These are phyloP conservation scores for Penicillium turbatum DNA, from an alignment of 495 filamentous ascomycete species.

Conservation along the genomic window DNA sequence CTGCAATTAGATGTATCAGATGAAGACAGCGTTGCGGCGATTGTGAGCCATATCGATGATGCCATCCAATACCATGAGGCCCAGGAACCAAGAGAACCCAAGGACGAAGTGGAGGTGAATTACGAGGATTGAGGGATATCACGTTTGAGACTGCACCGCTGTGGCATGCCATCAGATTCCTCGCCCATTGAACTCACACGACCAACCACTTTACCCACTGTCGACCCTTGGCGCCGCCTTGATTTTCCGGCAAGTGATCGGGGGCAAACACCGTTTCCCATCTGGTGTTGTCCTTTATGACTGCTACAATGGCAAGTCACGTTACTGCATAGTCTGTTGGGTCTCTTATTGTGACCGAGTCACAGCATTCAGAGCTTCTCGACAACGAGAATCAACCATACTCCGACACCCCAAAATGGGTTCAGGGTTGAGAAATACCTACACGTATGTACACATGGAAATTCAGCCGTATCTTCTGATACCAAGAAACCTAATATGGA, in stretches of 20 bases:
- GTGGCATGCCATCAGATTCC: not conserved
- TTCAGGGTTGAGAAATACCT: not conserved
- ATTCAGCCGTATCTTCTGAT: slow-evolving; percentile 3
- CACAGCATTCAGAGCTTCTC: not conserved
- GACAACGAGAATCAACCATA: not conserved
- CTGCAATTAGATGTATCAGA: slow-evolving; percentile 84
- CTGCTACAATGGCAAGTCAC: not conserved
- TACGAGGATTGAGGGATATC: slow-evolving; percentile 44
- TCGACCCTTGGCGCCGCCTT: not conserved
- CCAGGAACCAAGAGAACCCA: slow-evolving; percentile 85
- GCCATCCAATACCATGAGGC: slow-evolving; percentile 94
- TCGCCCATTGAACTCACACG: not conserved
- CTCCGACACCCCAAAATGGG: not conserved
- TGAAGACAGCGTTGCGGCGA: slow-evolving; percentile 84
- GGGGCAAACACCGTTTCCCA: not conserved
- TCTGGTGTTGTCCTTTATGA: not conserved
- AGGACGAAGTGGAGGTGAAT: slow-evolving; percentile 70
- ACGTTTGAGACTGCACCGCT: not conserved
- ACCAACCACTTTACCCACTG: not conserved
- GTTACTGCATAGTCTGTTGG: not conserved
- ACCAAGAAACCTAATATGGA: slow-evolving; percentile 7
- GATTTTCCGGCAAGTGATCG: not conserved
- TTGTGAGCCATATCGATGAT: slow-evolving; percentile 97
- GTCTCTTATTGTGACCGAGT: not conserved
- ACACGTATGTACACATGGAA: not conserved